These are phyloP conservation scores for Babjeviella inositovora DNA, from an alignment of 805 yeast genomes.

Conservation along the genomic window DNA sequence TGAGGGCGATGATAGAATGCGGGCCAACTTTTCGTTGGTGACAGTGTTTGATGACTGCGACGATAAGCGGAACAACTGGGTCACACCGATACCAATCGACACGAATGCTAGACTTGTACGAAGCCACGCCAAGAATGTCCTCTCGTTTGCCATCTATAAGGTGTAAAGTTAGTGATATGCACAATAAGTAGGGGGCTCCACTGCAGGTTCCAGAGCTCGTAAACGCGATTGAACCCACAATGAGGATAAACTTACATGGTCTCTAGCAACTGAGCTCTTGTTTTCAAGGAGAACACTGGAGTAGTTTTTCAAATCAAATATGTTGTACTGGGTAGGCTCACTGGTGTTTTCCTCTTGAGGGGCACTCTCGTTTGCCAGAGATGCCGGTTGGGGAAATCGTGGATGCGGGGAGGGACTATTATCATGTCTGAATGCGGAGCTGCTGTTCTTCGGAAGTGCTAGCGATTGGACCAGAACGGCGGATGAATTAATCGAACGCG, in stretches of 20 bases:
- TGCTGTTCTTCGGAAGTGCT: not conserved
- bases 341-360: not conserved
- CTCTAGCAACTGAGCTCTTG: conserved; percentile 44
- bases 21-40: not conserved
- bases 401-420: not conserved
- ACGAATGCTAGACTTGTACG: conserved; percentile 20
- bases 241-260: conserved; percentile 18
- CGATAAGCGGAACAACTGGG: conserved; percentile 17
- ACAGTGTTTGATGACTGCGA: not conserved
- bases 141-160: conserved; percentile 24
- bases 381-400: not conserved
- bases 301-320: conserved; percentile 3
- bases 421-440: too few relatives aligned
- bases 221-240: too few relatives aligned
- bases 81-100: conserved; percentile 21
- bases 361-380: not conserved
- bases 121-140: conserved; percentile 27
- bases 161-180: too few relatives aligned
- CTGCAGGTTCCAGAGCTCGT: too few relatives aligned
- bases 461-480: not conserved
- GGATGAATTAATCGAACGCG: too few relatives aligned
- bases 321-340: not conserved
- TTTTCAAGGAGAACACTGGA: conserved; percentile 27
- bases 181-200: too few relatives aligned
- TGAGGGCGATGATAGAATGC: too few relatives aligned